Base-by-base conservation (phyloP, 1,284 basidiomycete genomes). In the Rhodotorula mucilaginosa region DNA sequence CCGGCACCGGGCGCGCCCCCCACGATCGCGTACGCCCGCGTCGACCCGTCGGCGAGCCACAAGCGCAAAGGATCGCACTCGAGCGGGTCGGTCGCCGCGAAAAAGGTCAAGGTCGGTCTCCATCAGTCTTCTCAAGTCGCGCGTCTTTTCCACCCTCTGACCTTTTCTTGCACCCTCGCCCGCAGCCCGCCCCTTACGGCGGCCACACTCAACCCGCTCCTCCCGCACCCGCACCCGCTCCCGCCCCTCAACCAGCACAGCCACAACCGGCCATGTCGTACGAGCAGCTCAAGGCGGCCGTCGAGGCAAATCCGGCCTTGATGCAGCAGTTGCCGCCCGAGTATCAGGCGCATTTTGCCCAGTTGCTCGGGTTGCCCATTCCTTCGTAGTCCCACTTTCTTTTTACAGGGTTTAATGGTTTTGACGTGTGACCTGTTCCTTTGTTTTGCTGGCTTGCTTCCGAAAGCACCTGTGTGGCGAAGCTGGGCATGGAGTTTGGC, bases 261-360 rank as follows among this genome's bases (percentile, higher is more conserved):
- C 61, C 16, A 58, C 23, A 68, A 23, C 67, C 74, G 29, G 60
- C 69, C 23, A 68, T 75, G 61, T 65, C 61, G 58, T 66, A 75
- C 69, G 65, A 70, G 21, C 58, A 68, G 47, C 69, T 75, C 61
- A 66, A 66, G 59, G 59, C 58, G 23, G 58, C 70, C 29, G 68
- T 76, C 49, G 54, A 74, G 58, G 34, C 61, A 2, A 65, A 74
- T 39, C 74, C 74, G 54, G 66, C 64, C 8, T 51, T 76, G 59
- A 51, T 75, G 46, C 58, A 26, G 29, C 71, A 76, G 59, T 69
- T 76, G n/a, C 72, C 75, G 18, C 46, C 65, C 10, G 58, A 64
- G 47, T 73, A 76, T 57, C 72, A 75, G 60, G 44, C 56, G 18
- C 71, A 72, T 59, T 73, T 74, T 44, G 39, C 49, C 2, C 61